A percentile compares a stretch with the other conserved stretches of the same genome.
phyloP scores from a whole-genome alignment of 2,329 filamentous ascomycete genomes.

The Penicillium sp. region DNA sequence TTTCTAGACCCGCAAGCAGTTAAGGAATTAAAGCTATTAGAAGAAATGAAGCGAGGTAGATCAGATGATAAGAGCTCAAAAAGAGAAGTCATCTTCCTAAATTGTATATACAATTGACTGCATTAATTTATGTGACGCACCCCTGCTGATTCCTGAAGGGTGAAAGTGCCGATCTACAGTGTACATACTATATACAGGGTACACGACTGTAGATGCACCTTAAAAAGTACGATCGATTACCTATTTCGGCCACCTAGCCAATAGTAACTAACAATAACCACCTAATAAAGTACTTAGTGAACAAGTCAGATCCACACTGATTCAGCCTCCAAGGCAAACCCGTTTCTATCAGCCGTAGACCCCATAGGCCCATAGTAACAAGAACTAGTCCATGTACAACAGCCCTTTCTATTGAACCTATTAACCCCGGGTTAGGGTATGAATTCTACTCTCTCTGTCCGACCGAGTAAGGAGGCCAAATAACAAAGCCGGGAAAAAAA shows the following conservation, averaged over 20 bases:
- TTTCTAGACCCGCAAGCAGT: not conserved
- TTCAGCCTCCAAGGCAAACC: conserved; percentile 20
- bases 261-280: conserved; percentile 21
- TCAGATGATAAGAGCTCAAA: not conserved
- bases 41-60: not conserved
- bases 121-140: not conserved
- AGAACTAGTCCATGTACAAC: conserved; percentile 19
- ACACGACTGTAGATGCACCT: not conserved
- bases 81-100: not conserved
- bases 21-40: not conserved
- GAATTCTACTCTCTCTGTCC: not conserved
- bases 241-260: not conserved
- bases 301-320: conserved; percentile 22
- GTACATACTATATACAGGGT: too few species aligned
- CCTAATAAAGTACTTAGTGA: not conserved
- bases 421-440: not conserved
- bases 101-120: not conserved
- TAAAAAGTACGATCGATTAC: not conserved
- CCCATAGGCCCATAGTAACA: not conserved
- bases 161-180: not conserved
- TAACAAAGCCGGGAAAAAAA: conserved; percentile 11
- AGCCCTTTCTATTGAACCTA: conserved; percentile 30
- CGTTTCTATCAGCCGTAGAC: conserved; percentile 4
- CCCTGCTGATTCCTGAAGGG: not conserved
- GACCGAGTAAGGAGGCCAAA: conserved; percentile 11